A percentile compares a stretch with the other conserved stretches of the same genome.
These are phyloP conservation scores for Populus tremula DNA, from an alignment of 345 rosid species.

Conservation along the genomic window DNA sequence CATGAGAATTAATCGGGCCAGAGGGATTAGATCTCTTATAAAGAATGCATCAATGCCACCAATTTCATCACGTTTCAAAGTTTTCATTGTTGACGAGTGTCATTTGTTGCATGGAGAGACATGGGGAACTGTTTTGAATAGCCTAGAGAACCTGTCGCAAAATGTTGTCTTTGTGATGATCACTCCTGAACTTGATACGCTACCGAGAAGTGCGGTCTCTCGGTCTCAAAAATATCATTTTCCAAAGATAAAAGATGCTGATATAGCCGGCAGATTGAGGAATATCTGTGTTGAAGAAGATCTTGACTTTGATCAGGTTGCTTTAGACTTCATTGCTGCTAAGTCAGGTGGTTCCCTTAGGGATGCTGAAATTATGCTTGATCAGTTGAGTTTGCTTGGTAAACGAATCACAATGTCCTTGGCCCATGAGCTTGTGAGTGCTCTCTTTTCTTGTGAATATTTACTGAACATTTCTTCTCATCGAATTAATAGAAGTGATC, in stretches of 20 bases:
- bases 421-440: conserved; percentile 85
- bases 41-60: conserved; percentile 70
- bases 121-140: conserved; percentile 66
- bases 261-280: conserved; percentile 57
- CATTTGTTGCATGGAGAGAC: conserved; percentile 72
- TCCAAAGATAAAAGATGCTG: conserved; percentile 61
- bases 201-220: conserved; percentile 71
- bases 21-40: conserved; percentile 55
- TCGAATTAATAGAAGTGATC: conserved; percentile 10
- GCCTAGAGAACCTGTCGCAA: conserved; percentile 61
- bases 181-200: conserved; percentile 78
- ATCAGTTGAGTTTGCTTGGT: conserved; percentile 89
- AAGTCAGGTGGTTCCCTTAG: conserved; percentile 90
- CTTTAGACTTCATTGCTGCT: conserved; percentile 84
- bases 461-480: neutral
- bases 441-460: conserved; percentile 9
- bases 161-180: conserved; percentile 70
- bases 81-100: conserved; percentile 83
- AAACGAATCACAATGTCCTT: conserved; percentile 68
- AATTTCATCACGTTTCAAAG: conserved; percentile 65
- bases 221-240: conserved; percentile 81
- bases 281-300: conserved; percentile 71
- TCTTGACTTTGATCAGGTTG: conserved; percentile 65
- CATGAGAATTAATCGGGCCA: conserved; percentile 54
- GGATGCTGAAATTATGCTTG: conserved; percentile 95